Evolutionary conservation across 2,329 filamentous ascomycete species (phyloP).

Genomic region (Nigrospora osmanthi): DNA sequence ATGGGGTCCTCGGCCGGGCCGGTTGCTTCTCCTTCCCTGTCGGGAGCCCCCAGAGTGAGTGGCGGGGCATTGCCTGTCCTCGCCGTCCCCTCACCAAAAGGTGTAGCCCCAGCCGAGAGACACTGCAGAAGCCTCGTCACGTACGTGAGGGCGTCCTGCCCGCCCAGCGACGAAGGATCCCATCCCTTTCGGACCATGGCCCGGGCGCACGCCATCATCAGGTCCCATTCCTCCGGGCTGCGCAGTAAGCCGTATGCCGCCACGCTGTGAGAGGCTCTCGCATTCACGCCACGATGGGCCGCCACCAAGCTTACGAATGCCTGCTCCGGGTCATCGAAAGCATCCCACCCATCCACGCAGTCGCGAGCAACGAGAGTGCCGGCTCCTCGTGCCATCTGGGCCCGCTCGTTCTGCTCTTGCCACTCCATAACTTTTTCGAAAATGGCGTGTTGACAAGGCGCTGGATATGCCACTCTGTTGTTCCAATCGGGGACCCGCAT

Average conservation of each 20-base stretch:
- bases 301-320: no score
- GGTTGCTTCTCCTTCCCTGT: not conserved
- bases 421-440: no score
- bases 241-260: constrained; percentile 18
- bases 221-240: constrained; percentile 24
- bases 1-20: not conserved
- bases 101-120: not conserved
- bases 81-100: not conserved
- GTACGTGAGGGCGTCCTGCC: constrained; percentile 16
- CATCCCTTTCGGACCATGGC: constrained; percentile 14
- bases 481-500: no score
- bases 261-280: no score
- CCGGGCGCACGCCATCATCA: constrained; percentile 21
- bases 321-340: no score
- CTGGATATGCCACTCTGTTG: no score
- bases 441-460: no score
- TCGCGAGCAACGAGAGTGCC: no score
- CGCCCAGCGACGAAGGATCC: constrained; percentile 12
- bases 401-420: no score
- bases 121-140: constrained; percentile 8
- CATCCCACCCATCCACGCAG: no score
- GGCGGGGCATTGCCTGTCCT: not conserved
- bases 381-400: no score
- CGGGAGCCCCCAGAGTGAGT: not conserved
- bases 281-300: no score